Conservation (phyloP, 2,329 filamentous ascomycete species). For the Curvularia verruculosa region DNA sequence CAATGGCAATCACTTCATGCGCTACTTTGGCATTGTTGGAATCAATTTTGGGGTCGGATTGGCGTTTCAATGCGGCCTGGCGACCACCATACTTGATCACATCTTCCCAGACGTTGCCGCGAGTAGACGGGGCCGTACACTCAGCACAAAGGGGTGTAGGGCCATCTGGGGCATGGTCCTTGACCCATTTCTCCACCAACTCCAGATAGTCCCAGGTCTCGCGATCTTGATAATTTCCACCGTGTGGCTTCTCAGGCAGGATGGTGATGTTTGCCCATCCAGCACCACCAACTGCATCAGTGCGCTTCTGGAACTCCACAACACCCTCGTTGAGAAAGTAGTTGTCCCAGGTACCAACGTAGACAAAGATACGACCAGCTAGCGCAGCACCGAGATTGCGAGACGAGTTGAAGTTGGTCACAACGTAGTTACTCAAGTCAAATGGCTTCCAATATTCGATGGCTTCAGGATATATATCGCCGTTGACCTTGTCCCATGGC, state of each 20-base stretch:
- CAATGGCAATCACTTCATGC: constrained; percentile 19
- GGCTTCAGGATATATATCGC: constrained; percentile 47
- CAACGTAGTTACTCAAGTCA: constrained; percentile 45
- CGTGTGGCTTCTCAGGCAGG: constrained; percentile 39
- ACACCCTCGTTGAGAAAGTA: constrained; percentile 50
- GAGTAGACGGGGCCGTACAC: constrained; percentile 23
- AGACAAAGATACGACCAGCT: constrained; percentile 41
- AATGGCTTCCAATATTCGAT: constrained; percentile 48
- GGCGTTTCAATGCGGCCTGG: constrained; percentile 42
- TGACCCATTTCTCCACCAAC: constrained; percentile 38
- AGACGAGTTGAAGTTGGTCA: constrained; percentile 41
- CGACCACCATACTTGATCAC: constrained; percentile 42
- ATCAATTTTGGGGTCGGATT: constrained; percentile 35
- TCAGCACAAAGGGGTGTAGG: constrained; percentile 32
- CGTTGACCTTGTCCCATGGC: constrained; percentile 50
- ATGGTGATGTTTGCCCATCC: constrained; percentile 49
- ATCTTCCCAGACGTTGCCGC: constrained; percentile 47
- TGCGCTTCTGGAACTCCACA: constrained; percentile 41
- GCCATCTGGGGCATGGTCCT: constrained; percentile 43
- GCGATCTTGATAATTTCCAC: constrained; percentile 42
- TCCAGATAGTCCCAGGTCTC: constrained; percentile 46
- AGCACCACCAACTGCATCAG: constrained; percentile 40
- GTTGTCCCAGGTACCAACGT: constrained; percentile 45
- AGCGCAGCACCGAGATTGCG: constrained; percentile 45
- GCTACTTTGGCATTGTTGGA: constrained; percentile 11